phyloP scores from a whole-genome alignment of 2,329 filamentous ascomycete species.

The Penicillium sp. region DNA sequence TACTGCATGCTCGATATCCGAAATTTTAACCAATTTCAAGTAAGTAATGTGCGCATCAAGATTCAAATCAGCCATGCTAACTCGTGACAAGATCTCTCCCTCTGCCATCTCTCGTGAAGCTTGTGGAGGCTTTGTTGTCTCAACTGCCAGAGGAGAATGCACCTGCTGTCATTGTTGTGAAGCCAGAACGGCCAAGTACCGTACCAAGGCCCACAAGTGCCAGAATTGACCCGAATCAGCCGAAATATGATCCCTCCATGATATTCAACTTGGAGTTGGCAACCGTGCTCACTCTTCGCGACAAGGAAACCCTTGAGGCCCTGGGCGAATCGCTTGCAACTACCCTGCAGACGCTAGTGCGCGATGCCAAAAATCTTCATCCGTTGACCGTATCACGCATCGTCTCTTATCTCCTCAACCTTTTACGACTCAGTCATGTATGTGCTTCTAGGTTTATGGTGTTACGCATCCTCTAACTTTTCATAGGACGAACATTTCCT shows the following conservation, averaged over 20 bases:
- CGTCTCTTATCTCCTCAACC: slow-evolving; percentile 79
- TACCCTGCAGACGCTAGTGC: slow-evolving; percentile 75
- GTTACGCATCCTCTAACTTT: slow-evolving; percentile 7
- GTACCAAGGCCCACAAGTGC: slow-evolving; percentile 60
- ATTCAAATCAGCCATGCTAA: slow-evolving; percentile 12
- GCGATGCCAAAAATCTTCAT: slow-evolving; percentile 77
- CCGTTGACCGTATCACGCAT: slow-evolving; percentile 79
- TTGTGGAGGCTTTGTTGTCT: slow-evolving; percentile 73
- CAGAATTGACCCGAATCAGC: slow-evolving; percentile 56
- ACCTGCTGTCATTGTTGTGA: slow-evolving; percentile 81
- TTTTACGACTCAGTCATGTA: slow-evolving; percentile 84
- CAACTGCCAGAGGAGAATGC: slow-evolving; percentile 85
- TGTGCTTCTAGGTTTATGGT: slow-evolving; percentile 36
- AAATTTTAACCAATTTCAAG: slow-evolving; percentile 80
- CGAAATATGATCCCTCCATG: slow-evolving; percentile 78
- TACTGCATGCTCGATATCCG: slow-evolving; percentile 80
- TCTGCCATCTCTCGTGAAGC: slow-evolving; percentile 55
- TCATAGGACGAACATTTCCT: slow-evolving; percentile 81
- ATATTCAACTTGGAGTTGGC: slow-evolving; percentile 91
- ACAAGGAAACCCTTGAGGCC: slow-evolving; percentile 68
- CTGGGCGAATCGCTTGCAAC: slow-evolving; percentile 80
- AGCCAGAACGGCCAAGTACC: slow-evolving; percentile 73
- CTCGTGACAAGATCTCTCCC: slow-evolving; percentile 58
- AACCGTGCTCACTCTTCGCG: slow-evolving; percentile 75
- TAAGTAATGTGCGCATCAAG: slow-evolving; percentile 46